These are phyloP conservation scores for Aspergillus asperescens DNA, from an alignment of 495 filamentous ascomycete species.

Conservation along the genomic window DNA sequence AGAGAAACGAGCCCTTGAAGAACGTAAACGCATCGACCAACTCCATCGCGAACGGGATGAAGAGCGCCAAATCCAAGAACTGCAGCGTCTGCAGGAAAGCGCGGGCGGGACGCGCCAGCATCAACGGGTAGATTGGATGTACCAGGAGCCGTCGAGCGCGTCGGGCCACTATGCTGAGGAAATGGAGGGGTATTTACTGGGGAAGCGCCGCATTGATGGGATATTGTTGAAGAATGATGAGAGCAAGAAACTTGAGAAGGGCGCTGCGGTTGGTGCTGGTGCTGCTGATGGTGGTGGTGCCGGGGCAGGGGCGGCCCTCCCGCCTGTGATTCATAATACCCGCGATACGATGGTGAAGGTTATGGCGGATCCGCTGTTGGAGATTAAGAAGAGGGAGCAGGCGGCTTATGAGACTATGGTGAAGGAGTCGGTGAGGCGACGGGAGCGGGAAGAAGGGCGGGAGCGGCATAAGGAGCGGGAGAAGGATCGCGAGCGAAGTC, in stretches of 20 bases:
- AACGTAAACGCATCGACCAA: constrained; percentile 85
- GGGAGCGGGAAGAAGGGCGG: constrained; percentile 20
- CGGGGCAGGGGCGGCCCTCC: constrained; percentile 52
- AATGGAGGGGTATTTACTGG: constrained; percentile 88
- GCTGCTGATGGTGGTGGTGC: constrained; percentile 48
- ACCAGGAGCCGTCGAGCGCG: constrained; percentile 76
- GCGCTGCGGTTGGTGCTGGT: constrained; percentile 62
- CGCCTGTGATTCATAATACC: constrained; percentile 52
- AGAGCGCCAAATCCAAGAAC: constrained; percentile 86
- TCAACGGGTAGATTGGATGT: constrained; percentile 96
- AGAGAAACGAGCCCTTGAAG: constrained; percentile 90
- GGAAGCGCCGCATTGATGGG: constrained; percentile 81
- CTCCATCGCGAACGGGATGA: constrained; percentile 87
- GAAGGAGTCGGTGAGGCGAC: constrained; percentile 66
- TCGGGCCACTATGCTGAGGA: constrained; percentile 81
- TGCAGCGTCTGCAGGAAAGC: constrained; percentile 83
- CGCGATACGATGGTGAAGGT: constrained; percentile 81
- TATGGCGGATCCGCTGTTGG: constrained; percentile 79
- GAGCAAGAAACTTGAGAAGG: constrained; percentile 73
- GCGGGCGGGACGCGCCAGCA: constrained; percentile 70
- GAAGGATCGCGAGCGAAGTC: constrained; percentile 15
- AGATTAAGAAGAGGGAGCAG: constrained; percentile 89
- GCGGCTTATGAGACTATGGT: constrained; percentile 83
- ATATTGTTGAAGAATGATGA: constrained; percentile 80
- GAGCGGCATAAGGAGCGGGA: constrained; percentile 19